Conservation (phyloP, 192 early-diverging fungal species). For the Coemansia asiatica region DNA sequence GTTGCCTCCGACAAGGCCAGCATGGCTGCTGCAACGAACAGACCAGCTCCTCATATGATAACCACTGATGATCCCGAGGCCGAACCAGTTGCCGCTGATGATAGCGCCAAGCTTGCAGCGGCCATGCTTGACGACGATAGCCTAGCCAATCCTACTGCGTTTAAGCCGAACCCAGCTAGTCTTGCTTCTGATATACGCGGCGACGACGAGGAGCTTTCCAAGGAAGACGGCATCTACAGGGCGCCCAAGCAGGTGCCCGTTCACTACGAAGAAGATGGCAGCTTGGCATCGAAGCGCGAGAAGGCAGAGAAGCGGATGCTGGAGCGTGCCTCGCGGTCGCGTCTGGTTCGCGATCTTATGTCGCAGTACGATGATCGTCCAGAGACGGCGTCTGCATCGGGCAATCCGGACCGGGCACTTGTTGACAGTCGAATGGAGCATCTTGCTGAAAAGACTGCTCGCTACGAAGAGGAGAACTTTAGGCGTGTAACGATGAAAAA, state of each 20-base stretch:
- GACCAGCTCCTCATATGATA: slow-evolving; percentile 8
- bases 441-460: slow-evolving; percentile 61
- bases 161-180: slow-evolving; percentile 84
- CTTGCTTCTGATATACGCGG: slow-evolving; percentile 46
- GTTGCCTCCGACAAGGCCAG: slow-evolving; percentile 51
- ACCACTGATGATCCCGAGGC: slow-evolving; percentile 36
- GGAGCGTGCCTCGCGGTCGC: slow-evolving; percentile 74
- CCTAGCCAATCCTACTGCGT: slow-evolving; percentile 78
- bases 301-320: slow-evolving; percentile 63
- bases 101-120: slow-evolving; percentile 51
- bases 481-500: slow-evolving; percentile 68
- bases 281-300: slow-evolving; percentile 58
- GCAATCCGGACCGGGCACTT: slow-evolving; percentile 66
- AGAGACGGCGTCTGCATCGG: slow-evolving; percentile 71
- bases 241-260: slow-evolving; percentile 84
- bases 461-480: slow-evolving; percentile 91
- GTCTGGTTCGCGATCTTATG: slow-evolving; percentile 81
- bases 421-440: slow-evolving; percentile 58
- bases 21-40: slow-evolving; percentile 9
- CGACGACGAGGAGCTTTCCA: slow-evolving; percentile 40
- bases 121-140: slow-evolving; percentile 37
- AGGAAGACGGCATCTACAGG: slow-evolving; percentile 69
- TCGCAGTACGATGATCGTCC: slow-evolving; percentile 84
- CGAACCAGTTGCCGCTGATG: slow-evolving; percentile 10
- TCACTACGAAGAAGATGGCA: slow-evolving; percentile 75